Base-by-base conservation (phyloP, 225 moss, liverwort and hornwort species). In the Polytrichum commune region DNA sequence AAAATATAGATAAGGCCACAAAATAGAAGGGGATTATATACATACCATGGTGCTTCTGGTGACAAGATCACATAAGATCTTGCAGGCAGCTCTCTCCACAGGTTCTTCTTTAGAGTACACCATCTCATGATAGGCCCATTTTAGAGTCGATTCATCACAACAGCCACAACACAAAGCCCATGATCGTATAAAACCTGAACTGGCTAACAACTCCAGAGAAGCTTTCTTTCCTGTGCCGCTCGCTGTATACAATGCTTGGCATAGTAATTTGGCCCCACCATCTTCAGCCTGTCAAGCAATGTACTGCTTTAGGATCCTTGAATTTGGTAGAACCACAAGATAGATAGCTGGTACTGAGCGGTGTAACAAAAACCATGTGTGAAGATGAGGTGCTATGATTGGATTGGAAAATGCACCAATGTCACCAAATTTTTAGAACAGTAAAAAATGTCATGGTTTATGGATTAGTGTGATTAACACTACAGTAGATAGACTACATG, bases 51-150 rank as follows among this genome's bases (percentile, higher is more conserved):
- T 67, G 73, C 63, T 33, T 60, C 64, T 66, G 66, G 81, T 84
- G 76, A 82, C 69, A n/a, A 87, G 55, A 67, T 79, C 77, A 29
- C 81, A 79, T 70, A 87, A 62, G 61, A 87, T 79, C 68, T 79
- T 87, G 84, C 84, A 87, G 46, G 79, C 7, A 16, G 79, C 60
- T 65, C 63, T 79, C 33, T 84, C 84, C 68, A 82, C 64, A 72
- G 54, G 64, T 55, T 70, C 68, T 27, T 84, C 74, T 22, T 53
- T 77, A 32, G 87, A 79, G 62, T 79, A 84, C 18, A 70, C 81
- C 84, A 87, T 84, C 65, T 87, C 84, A 75, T 82, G 77, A 33
- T 84, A 87, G 33, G 84, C 73, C 79, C 84, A 87, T 22, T 73
- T 75, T 70, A 84, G 32, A 60, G 79, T 87, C 60, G 75, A 60